Base-by-base conservation (phyloP, 768 basidiomycete genomes). In the Lactifluus subvellereus region DNA sequence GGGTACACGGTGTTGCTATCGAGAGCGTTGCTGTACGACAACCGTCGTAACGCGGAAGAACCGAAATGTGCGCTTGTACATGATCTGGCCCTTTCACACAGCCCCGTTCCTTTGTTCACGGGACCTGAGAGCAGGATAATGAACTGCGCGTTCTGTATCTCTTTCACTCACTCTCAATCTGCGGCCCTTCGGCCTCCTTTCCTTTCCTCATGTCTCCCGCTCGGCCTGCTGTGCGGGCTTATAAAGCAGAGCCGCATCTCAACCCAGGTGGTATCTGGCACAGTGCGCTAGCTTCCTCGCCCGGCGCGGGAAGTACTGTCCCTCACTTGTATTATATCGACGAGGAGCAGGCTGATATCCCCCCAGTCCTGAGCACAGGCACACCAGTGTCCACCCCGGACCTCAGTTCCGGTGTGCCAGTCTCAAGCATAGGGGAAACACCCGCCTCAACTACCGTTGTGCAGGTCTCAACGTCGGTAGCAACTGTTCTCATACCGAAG, bases 191-290 rank as follows among this genome's bases (percentile, higher is more conserved):
- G 57, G 53, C 57, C 22, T n/a, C 37, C 56, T 22, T 3, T 32
- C 54, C 27, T 57, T 48, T 48, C 60, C 4, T 35, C 33, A 62
- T 62, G 64, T 49, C 38, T 48, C 51, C 49, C 30, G 20, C 38
- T 50, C 47, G 20, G 27, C 64, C 66, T 61, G 64, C 66, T 61
- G 64, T n/a, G 66, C 64, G 52, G 59, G 63, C 50, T 27, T 42
- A 22, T 16, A 53, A 54, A 43, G 27, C 20, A 53, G 54, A 48
- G 9, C 55, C n/a, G 16, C 52, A 33, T 54, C 54, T 30, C 37
- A n/a, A 9, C 50, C 32, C 47, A 57, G 51, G 45, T 42, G 30
- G 6, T 20, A n/a, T 16, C 7, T 20, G 10, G 56, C 14, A 5
- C 11, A 18, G 5, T 10, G 4, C 32, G 3, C 22, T 22, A 4